Conservation (phyloP, 78 protist species). For the Polysphondylium violaceum region DNA sequence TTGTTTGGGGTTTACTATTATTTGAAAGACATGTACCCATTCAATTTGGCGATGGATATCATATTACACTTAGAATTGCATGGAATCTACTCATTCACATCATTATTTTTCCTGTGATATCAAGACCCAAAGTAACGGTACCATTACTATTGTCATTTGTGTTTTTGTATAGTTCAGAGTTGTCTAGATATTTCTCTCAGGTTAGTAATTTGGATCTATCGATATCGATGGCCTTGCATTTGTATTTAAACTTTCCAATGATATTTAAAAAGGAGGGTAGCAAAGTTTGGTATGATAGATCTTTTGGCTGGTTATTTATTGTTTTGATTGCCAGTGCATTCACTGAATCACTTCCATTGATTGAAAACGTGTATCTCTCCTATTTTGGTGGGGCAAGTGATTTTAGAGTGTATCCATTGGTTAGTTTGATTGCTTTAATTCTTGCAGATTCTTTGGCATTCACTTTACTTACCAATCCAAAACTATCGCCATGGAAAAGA, state of each 20-base stretch:
- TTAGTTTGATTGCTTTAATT: slow-evolving; percentile 49
- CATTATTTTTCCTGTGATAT: slow-evolving; percentile 49
- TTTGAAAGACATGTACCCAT: slow-evolving; percentile 63
- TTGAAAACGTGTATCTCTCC: slow-evolving; percentile 35
- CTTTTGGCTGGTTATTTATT: slow-evolving; percentile 72
- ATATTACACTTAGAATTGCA: slow-evolving; percentile 37
- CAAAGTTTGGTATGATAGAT: slow-evolving; percentile 71
- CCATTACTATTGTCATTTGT: slow-evolving; percentile 25
- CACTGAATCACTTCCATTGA: slow-evolving; percentile 54
- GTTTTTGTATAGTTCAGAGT: slow-evolving; percentile 25
- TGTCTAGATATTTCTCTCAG: slow-evolving; percentile 25
- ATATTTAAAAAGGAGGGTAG: slow-evolving; percentile 61
- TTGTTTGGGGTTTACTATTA: slow-evolving; percentile 52
- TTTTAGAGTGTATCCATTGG: slow-evolving; percentile 64
- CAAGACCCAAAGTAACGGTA: slow-evolving; percentile 62
- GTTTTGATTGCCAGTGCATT: slow-evolving; percentile 35
- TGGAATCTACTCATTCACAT: slow-evolving; percentile 69
- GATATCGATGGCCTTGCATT: slow-evolving; percentile 8
- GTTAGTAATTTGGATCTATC: slow-evolving; percentile 33
- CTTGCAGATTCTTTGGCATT: slow-evolving; percentile 75
- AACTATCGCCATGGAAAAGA: slow-evolving; percentile 62
- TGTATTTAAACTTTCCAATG: slow-evolving; percentile 66
- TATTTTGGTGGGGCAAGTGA: slow-evolving; percentile 52
- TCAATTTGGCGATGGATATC: slow-evolving; percentile 53
- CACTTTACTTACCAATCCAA: slow-evolving; percentile 68